Base-by-base conservation (phyloP, 163 green algal genomes). In the Picocystis sp. region DNA sequence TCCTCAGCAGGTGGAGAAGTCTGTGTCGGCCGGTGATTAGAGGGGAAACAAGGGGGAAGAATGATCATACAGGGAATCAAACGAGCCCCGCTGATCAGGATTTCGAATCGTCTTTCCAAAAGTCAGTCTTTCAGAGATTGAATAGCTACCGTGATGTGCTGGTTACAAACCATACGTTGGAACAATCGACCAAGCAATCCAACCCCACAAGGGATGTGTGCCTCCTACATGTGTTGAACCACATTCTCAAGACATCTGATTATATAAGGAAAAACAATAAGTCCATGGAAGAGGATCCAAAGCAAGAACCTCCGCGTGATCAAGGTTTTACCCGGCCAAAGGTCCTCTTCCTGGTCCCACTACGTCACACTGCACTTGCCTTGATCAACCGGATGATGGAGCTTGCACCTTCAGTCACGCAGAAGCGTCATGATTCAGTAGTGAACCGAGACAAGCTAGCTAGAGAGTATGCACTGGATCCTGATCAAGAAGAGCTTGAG, bases 301-400 rank as follows among this genome's bases (percentile, higher is more conserved):
- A 43, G 15, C 47, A 62, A 11, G 60, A 72, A 33, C 38, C 52
- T 14, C 57, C 71, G 0, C 57, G 69, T 8, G 79, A 88, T 50
- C 80, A 92, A 63, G 83, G 83, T 50, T 93, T 92, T 64, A 81
- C 74, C 0, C 65, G 82, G 3, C 61, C 80, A 35, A 90, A 87
- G 67, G 73, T 87, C 52, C 71, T 93, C 34, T 44, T 93, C 9
- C 64, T 92, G 56, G 61, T 87, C 63, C 83, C 83, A 0, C 72
- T 82, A 64, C 76, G 83, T 58, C 83, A 78, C 59, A 46, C 72
- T 3, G 83, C 82, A 0, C 74, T 75, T 34, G 52, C 50, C 2
- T 23, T 66, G 0, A 67, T 89, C n/a, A 22, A 50, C 42, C 66
- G 81, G 19, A 62, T 93, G 52, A 50, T 76, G 22, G 34, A 60